Evolutionary conservation across 1,139 yeast genomes (phyloP), one percentile per base, ranked within the genome.

Genomic region (Zygoascus hellenicus): DNA sequence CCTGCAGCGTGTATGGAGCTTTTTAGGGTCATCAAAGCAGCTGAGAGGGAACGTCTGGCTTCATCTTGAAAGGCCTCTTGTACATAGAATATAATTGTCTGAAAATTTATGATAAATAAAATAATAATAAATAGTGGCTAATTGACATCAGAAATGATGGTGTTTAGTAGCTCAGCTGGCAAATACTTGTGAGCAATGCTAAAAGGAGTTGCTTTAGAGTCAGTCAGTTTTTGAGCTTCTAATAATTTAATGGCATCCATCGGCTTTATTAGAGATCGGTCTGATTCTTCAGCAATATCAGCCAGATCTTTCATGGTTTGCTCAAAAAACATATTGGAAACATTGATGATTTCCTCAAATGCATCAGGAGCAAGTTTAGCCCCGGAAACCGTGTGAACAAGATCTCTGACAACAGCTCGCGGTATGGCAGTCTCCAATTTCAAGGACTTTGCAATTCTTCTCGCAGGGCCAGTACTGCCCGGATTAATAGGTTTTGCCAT

Each of bases 1-100:
- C 96, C 97, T 2, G 66, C 72, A 1, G 74, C 73, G 1, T 63
- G 70, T 45, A 59, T 68, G 29, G 67, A 63, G 48, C 51, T 67
- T 30, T 61, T 59, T 50, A 54, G 64, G 43, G 59, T 51, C 33
- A 59, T 62, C 19, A 56, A 55, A 45, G 19, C 40, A 4, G 38
- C 15, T 15, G 35, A 36, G 17, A 15, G 38, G 17, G 29, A 10
- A 22, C 15, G 14, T 2, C n/a, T 3, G 6, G 2, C 13, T 36
- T 16, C 17, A 39, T 9, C 3, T 11, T 39, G 29, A 17, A 39
- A 39, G 32, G 29, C 29, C 16, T 14, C n/a, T 16, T 38, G 34
- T 28, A 29, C 6, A 28, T 38, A 15, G 17, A 29, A 10, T 30
- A 22, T 22, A 22, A 22, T 22, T 7, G 26, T 22, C 6, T 22